Percentiles rank a stretch among this genome's conserved stretches.
These are phyloP conservation scores for Paramecium primaurelia DNA, from an alignment of 73 alveolate species.

Conservation along the genomic window DNA sequence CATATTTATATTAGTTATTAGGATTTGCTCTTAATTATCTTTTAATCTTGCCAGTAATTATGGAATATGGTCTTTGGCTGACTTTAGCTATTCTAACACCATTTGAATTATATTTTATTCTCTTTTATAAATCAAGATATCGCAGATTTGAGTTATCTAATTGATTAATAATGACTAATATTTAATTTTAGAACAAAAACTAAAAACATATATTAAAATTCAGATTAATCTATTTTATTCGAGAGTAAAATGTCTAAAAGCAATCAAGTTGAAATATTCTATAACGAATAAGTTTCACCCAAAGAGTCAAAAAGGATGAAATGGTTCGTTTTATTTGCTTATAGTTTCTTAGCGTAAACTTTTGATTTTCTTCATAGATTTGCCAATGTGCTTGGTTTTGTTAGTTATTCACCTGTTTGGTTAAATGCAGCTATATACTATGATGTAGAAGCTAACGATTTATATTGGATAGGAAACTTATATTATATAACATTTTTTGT, in stretches of 20 bases:
- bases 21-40: not conserved
- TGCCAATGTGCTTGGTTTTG: not conserved
- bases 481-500: conserved; percentile 1
- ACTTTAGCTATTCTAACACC: not conserved
- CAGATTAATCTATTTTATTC: not conserved
- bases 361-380: not conserved
- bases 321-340: conserved; percentile 43
- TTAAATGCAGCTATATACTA: not conserved
- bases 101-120: not conserved
- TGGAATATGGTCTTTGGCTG: not conserved
- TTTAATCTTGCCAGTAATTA: not conserved
- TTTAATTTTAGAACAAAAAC: not conserved
- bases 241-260: not conserved
- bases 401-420: not conserved
- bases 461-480: not conserved
- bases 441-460: not conserved
- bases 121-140: conserved; percentile 17
- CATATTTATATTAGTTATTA: not conserved
- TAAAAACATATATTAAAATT: not conserved
- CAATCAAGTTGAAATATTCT: not conserved
- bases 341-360: not conserved
- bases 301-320: not conserved
- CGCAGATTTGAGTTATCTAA: not conserved
- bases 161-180: not conserved
- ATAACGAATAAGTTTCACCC: not conserved